Evolutionary conservation across 371 early-diverging fungal genomes (phyloP), one percentile per base, ranked within the genome.

Genomic region (Umbelopsis sp.): DNA sequence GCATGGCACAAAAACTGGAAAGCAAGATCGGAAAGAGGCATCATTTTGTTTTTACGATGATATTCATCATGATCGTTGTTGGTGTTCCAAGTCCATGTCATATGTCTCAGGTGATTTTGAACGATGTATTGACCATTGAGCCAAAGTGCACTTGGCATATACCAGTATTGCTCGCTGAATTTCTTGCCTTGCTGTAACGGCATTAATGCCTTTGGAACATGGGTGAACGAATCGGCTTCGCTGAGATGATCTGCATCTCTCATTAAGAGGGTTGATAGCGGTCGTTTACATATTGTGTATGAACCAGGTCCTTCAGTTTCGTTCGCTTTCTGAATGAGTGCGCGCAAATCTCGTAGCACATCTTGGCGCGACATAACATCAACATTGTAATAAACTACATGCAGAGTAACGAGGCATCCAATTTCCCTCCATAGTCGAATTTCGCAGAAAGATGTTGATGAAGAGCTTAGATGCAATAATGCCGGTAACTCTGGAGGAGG

Each of bases 1-100:
- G 87, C 78, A 63, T 90, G 86, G 69, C 92, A 93, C 14, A 95
- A 69, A 69, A 89, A 85, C 63, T 89, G 86, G 64, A 90, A 92
- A 0, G 91, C 91, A 6, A 92, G 75, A 71, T 93, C 89, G 63
- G 90, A 88, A 35, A 91, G 79, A 0, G 91, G 87, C 79, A 87
- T 81, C 76, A 82, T 80, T 38, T 79, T 79, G 24, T 83, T 77
- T 14, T 88, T 79, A 65, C 86, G 75, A 38, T 82, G 82, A 66
- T 78, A 82, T n/a, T 63, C 63, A 22, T 80, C 89, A 38, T 89
- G 82, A 57, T 76, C 51, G 35, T 87, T 80, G 45, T 79, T 76
- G 1, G 83, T 83, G 25, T 78, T 85, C 92, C 93, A 94, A 14
- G 84, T 77, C 88, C 92, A 90, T 11, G 88, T 83, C 68, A 78